These are phyloP conservation scores for Kockiozyma suomiensis DNA, from an alignment of 805 yeast species.

Conservation along the genomic window DNA sequence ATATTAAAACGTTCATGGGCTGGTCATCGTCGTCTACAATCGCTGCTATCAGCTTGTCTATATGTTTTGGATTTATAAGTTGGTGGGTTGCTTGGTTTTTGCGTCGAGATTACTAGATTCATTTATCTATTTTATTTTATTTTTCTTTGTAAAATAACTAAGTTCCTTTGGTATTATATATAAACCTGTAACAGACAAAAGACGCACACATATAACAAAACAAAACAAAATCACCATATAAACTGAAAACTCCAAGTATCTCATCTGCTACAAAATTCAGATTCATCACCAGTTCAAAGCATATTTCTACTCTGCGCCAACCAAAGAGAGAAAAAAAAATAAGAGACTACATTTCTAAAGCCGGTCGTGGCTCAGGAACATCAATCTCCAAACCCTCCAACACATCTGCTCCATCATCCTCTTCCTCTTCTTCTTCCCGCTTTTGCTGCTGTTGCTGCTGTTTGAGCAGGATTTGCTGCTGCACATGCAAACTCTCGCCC, in stretches of 20 bases:
- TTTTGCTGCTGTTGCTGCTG: constrained; percentile 1
- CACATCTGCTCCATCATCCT: constrained; percentile 44
- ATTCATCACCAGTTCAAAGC: neutral
- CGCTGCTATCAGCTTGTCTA: constrained; percentile 26
- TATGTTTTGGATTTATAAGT: constrained; percentile 26
- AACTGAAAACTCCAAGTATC: too few relatives aligned
- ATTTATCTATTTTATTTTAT: neutral
- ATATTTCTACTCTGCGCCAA: neutral
- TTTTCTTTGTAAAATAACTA: too few relatives aligned
- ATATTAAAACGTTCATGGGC: neutral
- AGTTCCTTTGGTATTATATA: too few relatives aligned
- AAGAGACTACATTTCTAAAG: neutral
- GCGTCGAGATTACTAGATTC: constrained; percentile 11
- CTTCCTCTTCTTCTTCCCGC: constrained; percentile 2
- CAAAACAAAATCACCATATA: too few relatives aligned
- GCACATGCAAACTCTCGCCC: constrained; percentile 4
- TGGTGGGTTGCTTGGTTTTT: constrained; percentile 30
- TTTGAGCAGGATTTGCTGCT: constrained; percentile 3
- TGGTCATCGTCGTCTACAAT: neutral
- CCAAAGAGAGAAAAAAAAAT: too few relatives aligned
- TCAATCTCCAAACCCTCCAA: constrained; percentile 55
- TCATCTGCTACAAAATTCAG: neutral
- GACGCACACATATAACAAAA: neutral
- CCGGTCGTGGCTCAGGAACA: constrained; percentile 37
- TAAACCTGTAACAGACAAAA: too few relatives aligned